Evolutionary conservation across 176 grass and related monocot genomes (phyloP).

Genomic region (Oryza glumipatula): DNA sequence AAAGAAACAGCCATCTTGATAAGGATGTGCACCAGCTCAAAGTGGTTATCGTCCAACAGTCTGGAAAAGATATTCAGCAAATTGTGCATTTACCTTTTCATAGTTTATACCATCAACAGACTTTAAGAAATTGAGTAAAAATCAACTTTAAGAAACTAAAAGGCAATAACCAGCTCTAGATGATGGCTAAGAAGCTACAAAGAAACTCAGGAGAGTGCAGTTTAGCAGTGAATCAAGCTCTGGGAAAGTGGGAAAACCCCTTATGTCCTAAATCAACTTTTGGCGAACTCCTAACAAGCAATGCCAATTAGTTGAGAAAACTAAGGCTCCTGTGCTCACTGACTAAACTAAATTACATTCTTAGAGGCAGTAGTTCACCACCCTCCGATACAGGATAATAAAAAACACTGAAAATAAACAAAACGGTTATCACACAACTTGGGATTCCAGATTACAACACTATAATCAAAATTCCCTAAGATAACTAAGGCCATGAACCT

Average conservation of each 20-base stretch:
- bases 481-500: not conserved
- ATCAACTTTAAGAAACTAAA: not conserved
- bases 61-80: slow-evolving; percentile 26
- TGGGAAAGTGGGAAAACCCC: not conserved
- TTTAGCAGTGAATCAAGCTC: slow-evolving; percentile 3
- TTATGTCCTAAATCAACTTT: not conserved
- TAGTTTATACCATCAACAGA: not conserved
- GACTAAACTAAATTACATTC: not conserved
- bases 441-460: too few relatives aligned
- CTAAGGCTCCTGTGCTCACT: not conserved
- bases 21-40: not conserved
- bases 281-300: not conserved
- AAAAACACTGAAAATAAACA: too few relatives aligned
- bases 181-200: not conserved
- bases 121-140: not conserved
- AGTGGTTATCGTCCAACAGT: slow-evolving; percentile 9
- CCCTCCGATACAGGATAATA: too few relatives aligned
- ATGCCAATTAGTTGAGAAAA: not conserved
- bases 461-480: not conserved
- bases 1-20: slow-evolving; percentile 49
- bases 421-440: too few relatives aligned
- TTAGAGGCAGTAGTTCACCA: not conserved
- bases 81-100: slow-evolving; percentile 1
- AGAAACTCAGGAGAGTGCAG: not conserved
- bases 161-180: not conserved